Percentiles rank a stretch among this genome's conserved stretches.
phyloP scores from a whole-genome alignment of 495 filamentous ascomycete genomes.

The Lasiosphaeria hispida region DNA sequence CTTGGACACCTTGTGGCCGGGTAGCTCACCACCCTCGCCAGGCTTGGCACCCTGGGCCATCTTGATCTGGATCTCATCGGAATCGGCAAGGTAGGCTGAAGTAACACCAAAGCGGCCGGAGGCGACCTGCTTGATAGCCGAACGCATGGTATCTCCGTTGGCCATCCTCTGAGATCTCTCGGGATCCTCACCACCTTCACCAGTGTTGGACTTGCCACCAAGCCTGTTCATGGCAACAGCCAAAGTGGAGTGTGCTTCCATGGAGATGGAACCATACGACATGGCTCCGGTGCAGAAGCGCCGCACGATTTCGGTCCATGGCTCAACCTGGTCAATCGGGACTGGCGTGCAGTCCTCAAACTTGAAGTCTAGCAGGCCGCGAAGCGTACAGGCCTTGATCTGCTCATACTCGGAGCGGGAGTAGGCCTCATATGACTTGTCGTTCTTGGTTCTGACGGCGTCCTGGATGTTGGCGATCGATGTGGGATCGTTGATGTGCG shows the following conservation, averaged over 20 bases:
- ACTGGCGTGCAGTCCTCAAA: conserved; percentile 86
- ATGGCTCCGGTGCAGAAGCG: conserved; percentile 99
- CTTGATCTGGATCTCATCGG: conserved; percentile 99
- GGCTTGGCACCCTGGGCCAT: conserved; percentile 99
- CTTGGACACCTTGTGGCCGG: conserved; percentile 96
- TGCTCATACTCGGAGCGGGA: conserved; percentile 92
- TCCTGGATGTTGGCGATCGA: conserved; percentile 98
- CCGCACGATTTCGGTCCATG: conserved; percentile 98
- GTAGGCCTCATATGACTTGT: conserved; percentile 99
- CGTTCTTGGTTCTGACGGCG: conserved; percentile 96
- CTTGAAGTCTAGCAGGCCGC: conserved; percentile 95
- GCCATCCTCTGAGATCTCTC: conserved; percentile 83
- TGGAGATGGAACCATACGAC: conserved; percentile 99
- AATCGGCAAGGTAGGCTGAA: conserved; percentile 95
- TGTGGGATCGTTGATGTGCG: conserved; percentile 95
- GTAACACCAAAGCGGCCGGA: conserved; percentile 98
- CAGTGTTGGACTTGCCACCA: conserved; percentile 98
- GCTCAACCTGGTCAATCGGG: conserved; percentile 96
- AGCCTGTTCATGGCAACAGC: conserved; percentile 98
- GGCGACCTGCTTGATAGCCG: conserved; percentile 97
- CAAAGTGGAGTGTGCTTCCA: conserved; percentile 97
- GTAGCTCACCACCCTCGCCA: conserved; percentile 96
- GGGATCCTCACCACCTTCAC: conserved; percentile 96
- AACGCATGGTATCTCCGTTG: conserved; percentile 97
- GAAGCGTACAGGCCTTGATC: conserved; percentile 96